These are phyloP conservation scores for Neurospora tetraspora DNA, from an alignment of 495 filamentous ascomycete species.

Conservation along the genomic window DNA sequence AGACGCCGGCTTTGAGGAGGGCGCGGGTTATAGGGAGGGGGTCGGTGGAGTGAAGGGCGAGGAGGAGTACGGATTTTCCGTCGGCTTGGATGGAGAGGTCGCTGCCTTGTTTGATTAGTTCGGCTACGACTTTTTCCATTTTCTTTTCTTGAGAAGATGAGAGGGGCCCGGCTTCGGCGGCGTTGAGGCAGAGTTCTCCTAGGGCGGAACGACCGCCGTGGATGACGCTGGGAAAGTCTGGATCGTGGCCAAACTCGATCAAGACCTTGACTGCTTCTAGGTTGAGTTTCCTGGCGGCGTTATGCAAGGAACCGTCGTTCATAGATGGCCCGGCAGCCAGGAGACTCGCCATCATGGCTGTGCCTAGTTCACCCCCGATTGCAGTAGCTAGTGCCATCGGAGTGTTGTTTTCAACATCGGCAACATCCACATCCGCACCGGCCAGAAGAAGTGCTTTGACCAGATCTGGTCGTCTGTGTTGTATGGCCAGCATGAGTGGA, in stretches of 20 bases:
- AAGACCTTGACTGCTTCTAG: constrained; percentile 32
- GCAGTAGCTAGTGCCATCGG: constrained; percentile 38
- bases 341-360: constrained; percentile 34
- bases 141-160: constrained; percentile 29
- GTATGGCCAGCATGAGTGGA: constrained; percentile 39
- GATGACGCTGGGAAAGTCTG: constrained; percentile 38
- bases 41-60: constrained; percentile 34
- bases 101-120: constrained; percentile 28
- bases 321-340: constrained; percentile 34
- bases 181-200: constrained; percentile 38
- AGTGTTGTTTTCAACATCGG: constrained; percentile 32
- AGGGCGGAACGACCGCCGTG: constrained; percentile 39
- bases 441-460: constrained; percentile 32
- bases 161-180: constrained; percentile 26
- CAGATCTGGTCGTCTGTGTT: constrained; percentile 30
- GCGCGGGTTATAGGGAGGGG: constrained; percentile 33
- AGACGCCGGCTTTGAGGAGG: constrained; percentile 35
- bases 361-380: constrained; percentile 36
- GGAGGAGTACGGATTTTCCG: constrained; percentile 35
- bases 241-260: constrained; percentile 34
- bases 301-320: constrained; percentile 42
- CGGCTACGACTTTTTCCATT: constrained; percentile 38
- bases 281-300: constrained; percentile 37
- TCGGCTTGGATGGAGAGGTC: constrained; percentile 32
- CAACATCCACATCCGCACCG: constrained; percentile 35